Conservation (phyloP, 2,329 filamentous ascomycete genomes). For the Scopulariopsis brevicaulis region DNA sequence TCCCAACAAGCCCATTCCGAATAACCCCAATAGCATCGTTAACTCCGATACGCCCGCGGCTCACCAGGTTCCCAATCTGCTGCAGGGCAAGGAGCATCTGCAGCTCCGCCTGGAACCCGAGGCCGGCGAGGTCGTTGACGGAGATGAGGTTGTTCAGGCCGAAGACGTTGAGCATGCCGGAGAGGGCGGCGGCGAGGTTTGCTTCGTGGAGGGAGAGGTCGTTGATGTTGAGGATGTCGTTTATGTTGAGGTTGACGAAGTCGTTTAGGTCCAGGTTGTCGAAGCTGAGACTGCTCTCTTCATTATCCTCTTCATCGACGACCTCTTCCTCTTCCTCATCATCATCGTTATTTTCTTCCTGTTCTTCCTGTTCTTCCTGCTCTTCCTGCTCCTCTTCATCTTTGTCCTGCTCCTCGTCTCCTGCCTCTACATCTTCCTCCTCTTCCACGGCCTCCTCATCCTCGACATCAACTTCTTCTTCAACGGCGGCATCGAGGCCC, state of each 20-base stretch:
- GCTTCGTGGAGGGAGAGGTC: constrained; percentile 5
- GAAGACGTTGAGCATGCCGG: constrained; percentile 13
- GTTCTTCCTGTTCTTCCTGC: neutral
- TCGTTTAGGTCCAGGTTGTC: neutral
- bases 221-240: constrained; percentile 3
- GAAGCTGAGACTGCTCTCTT: neutral
- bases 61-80: constrained; percentile 10
- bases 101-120: constrained; percentile 16
- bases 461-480: neutral
- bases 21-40: constrained; percentile 1
- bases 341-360: constrained; percentile 4
- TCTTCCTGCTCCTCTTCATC: neutral
- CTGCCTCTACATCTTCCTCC: constrained; percentile 1
- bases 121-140: constrained; percentile 13
- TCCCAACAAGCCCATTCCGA: neutral
- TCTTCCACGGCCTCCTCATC: neutral
- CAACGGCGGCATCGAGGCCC: neutral
- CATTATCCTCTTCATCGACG: neutral
- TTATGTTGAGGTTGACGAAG: constrained; percentile 8
- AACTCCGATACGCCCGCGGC: constrained; percentile 7
- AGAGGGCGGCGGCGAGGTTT: constrained; percentile 7
- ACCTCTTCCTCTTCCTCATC: constrained; percentile 3
- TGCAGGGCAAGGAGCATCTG: constrained; percentile 10
- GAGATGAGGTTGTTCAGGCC: constrained; percentile 14
- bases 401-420: neutral